Evolutionary conservation across 1,139 yeast species (phyloP).

Genomic region (Pichia sorboxylosa): DNA sequence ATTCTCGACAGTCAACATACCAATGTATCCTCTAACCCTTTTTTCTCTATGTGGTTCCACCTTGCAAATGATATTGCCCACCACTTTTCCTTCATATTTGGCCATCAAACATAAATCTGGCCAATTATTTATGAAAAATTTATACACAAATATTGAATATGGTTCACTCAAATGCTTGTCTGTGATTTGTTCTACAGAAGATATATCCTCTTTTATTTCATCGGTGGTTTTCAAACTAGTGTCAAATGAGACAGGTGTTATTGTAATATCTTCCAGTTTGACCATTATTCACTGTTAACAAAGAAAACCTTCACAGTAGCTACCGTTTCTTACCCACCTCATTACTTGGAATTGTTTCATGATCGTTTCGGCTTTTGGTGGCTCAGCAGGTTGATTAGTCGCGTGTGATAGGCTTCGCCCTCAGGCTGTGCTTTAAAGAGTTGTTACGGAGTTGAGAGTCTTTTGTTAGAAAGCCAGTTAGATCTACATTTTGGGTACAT

Average conservation of each 20-base stretch:
- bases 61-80: constrained; percentile 81
- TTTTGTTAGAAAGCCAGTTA: no score
- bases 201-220: constrained; percentile 17
- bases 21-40: constrained; percentile 78
- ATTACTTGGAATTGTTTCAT: no score
- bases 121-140: constrained; percentile 61
- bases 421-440: no score
- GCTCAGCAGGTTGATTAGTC: no score
- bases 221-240: constrained; percentile 6
- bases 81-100: constrained; percentile 29
- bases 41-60: constrained; percentile 67
- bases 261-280: constrained; percentile 6
- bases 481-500: no score
- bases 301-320: no score
- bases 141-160: constrained; percentile 58
- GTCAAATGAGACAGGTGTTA: constrained; percentile 16
- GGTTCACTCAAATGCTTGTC: constrained; percentile 59
- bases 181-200: constrained; percentile 30
- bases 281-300: constrained; percentile 3
- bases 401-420: no score
- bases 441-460: no score
- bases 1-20: constrained; percentile 83
- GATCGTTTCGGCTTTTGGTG: no score
- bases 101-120: constrained; percentile 51
- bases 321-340: no score